A percentile compares a stretch with the other conserved stretches of the same genome.
These are phyloP conservation scores for Babesia caballi DNA, from an alignment of 169 alveolate species.

Conservation along the genomic window DNA sequence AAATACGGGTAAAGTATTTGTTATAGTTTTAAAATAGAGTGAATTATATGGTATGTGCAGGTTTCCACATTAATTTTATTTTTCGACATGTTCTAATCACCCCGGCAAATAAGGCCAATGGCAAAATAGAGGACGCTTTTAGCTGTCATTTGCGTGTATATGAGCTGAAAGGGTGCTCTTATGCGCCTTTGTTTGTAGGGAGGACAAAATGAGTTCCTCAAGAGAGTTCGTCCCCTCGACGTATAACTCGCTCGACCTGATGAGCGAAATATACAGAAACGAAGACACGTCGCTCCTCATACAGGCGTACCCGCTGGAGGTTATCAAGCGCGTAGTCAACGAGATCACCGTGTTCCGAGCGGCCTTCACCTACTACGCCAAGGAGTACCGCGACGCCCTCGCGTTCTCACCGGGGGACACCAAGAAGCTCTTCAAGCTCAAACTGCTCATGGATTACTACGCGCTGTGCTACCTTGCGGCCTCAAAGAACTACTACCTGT, in stretches of 20 bases:
- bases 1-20: too few species aligned
- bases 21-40: too few species aligned
- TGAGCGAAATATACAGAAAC: constrained; percentile 45
- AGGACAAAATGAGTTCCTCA: constrained; percentile 1
- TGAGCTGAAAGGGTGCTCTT: too few species aligned
- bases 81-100: too few species aligned
- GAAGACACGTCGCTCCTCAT: constrained; percentile 50
- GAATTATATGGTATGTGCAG: too few species aligned
- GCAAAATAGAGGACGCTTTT: too few species aligned
- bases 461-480: constrained; percentile 47
- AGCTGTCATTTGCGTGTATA: too few species aligned
- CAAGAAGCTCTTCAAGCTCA: constrained; percentile 32
- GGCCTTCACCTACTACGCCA: constrained; percentile 34
- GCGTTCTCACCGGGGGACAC: constrained; percentile 35
- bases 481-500: constrained; percentile 44
- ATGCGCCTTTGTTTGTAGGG: too few species aligned
- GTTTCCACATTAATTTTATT: too few species aligned
- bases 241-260: constrained; percentile 45
- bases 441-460: constrained; percentile 61
- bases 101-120: too few species aligned
- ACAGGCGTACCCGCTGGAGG: constrained; percentile 65
- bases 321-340: constrained; percentile 41
- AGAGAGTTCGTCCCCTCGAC: neutral
- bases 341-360: constrained; percentile 41
- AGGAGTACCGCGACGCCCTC: constrained; percentile 29